Evolutionary conservation across 306 rosid species (phyloP).

Genomic region (Trifolium fragiferum): DNA sequence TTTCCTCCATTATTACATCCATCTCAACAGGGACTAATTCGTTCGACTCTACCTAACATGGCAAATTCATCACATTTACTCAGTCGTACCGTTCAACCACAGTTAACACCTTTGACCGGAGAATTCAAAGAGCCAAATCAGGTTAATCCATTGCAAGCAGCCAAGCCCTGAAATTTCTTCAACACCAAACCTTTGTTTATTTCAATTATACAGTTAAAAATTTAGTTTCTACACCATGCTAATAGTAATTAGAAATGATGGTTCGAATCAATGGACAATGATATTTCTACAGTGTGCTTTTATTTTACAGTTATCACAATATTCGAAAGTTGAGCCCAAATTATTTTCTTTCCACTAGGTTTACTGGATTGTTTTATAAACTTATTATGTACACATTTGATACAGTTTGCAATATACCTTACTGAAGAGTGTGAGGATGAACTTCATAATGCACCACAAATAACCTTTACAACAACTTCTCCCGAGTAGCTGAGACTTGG

Average conservation of each 20-base stretch:
- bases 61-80: background rate
- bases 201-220: background rate
- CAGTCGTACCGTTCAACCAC: background rate
- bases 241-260: constrained; percentile 3
- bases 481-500: background rate
- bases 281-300: background rate
- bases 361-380: background rate
- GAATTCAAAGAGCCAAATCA: constrained; percentile 15
- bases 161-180: constrained; percentile 5
- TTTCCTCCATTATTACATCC: constrained; percentile 12
- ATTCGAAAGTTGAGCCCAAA: background rate
- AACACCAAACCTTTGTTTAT: background rate
- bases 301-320: background rate
- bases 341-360: background rate
- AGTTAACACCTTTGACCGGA: background rate
- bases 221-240: constrained; percentile 8
- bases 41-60: background rate
- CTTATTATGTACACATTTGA: background rate
- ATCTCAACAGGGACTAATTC: constrained; percentile 1
- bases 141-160: constrained; percentile 11
- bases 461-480: background rate
- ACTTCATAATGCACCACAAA: background rate
- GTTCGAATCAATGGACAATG: background rate
- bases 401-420: background rate
- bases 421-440: background rate